Evolutionary conservation across 2,329 filamentous ascomycete species (phyloP).

Genomic region (Zalaria sp.): DNA sequence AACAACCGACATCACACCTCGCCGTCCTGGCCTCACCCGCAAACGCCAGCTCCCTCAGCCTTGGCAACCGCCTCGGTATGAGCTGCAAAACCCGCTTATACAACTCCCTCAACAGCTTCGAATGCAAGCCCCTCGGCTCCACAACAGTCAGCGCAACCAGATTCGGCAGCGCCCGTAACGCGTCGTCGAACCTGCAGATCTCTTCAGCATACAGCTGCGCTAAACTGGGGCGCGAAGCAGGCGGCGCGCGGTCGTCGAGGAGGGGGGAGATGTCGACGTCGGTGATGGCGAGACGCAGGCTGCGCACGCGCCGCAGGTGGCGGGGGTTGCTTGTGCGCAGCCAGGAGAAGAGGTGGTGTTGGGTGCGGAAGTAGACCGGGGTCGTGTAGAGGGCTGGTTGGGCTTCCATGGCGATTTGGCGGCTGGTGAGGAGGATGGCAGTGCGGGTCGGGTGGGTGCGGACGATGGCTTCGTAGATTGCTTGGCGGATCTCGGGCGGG

Average conservation of each 20-base stretch:
- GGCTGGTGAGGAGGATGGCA: too few species aligned
- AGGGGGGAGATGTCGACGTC: constrained; percentile 15
- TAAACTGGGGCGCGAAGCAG: constrained; percentile 7
- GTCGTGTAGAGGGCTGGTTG: background rate
- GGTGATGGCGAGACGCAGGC: constrained; percentile 10
- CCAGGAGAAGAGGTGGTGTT: constrained; percentile 14
- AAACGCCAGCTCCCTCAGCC: too few species aligned
- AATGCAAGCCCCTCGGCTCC: too few species aligned
- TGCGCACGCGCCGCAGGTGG: constrained; percentile 11
- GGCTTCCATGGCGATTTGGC: too few species aligned
- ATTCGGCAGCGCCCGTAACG: constrained; percentile 9
- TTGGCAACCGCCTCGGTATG: too few species aligned
- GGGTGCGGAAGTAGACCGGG: constrained; percentile 20
- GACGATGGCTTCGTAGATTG: too few species aligned
- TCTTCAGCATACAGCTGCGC: constrained; percentile 13
- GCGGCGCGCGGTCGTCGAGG: constrained; percentile 4
- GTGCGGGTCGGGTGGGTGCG: too few species aligned
- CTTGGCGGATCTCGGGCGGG: too few species aligned
- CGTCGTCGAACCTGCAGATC: constrained; percentile 10
- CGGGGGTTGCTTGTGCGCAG: constrained; percentile 7
- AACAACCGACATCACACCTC: too few species aligned
- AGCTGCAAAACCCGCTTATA: too few species aligned
- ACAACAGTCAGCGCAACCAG: constrained; percentile 1
- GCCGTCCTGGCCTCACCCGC: too few species aligned
- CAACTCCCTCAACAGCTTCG: too few species aligned